phyloP scores from a whole-genome alignment of 1,284 basidiomycete species.

The Pseudozyma sp. region DNA sequence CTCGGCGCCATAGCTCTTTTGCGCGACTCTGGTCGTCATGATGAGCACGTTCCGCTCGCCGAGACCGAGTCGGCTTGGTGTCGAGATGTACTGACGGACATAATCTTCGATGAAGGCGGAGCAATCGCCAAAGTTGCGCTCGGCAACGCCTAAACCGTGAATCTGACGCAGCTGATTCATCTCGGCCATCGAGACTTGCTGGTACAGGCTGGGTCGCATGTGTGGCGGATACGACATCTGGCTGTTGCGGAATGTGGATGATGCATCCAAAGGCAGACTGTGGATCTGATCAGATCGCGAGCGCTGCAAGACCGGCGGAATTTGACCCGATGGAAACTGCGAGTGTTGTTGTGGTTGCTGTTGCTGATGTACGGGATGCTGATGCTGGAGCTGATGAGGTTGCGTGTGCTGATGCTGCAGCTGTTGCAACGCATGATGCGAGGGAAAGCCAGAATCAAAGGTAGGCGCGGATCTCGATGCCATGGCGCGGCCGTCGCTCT shows the following conservation, averaged over 20 bases:
- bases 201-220: constrained; percentile 55
- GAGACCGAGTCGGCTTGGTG: constrained; percentile 85
- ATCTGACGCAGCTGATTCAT: constrained; percentile 42
- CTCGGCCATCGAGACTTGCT: constrained; percentile 54
- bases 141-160: constrained; percentile 32
- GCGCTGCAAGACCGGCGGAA: constrained; percentile 27
- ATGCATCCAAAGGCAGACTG: constrained; percentile 24
- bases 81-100: constrained; percentile 76
- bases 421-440: constrained; percentile 24
- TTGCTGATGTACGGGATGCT: constrained; percentile 5
- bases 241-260: constrained; percentile 26
- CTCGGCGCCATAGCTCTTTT: constrained; percentile 96
- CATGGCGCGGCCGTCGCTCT: constrained; percentile 10
- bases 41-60: constrained; percentile 94
- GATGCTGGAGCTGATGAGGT: constrained; percentile 3
- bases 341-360: constrained; percentile 8
- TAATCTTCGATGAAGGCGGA: constrained; percentile 56
- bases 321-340: constrained; percentile 15
- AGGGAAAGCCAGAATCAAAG: constrained; percentile 22
- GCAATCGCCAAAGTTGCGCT: constrained; percentile 52
- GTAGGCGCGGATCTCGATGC: constrained; percentile 16
- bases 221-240: constrained; percentile 41
- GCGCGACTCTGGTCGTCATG: constrained; percentile 94
- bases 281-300: constrained; percentile 33
- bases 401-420: constrained; percentile 14